These are phyloP conservation scores for Ophiocordyceps australis DNA, from an alignment of 2,329 filamentous ascomycete genomes.

Conservation along the genomic window DNA sequence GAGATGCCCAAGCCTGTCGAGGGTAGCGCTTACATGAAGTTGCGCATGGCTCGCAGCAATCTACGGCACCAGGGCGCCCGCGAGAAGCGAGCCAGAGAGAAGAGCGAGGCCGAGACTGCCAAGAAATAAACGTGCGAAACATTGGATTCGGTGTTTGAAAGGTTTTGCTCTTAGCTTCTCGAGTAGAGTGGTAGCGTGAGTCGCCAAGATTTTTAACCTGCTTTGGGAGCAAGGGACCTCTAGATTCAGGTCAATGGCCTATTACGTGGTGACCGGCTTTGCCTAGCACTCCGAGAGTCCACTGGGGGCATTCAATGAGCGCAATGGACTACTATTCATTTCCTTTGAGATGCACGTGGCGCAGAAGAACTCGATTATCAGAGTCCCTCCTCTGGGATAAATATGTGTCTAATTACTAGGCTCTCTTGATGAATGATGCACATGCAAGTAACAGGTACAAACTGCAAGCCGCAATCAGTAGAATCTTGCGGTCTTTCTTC, in stretches of 20 bases:
- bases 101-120: constrained; percentile 63
- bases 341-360: too few species aligned
- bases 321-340: too few species aligned
- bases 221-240: constrained; percentile 18
- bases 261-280: constrained; percentile 21
- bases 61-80: constrained; percentile 65
- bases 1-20: constrained; percentile 57
- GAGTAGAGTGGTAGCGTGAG: constrained; percentile 17
- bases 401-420: too few species aligned
- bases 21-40: constrained; percentile 72
- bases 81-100: constrained; percentile 87
- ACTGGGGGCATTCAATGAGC: constrained; percentile 9
- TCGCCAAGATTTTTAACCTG: constrained; percentile 15
- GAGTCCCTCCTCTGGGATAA: too few species aligned
- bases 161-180: constrained; percentile 23
- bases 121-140: constrained; percentile 56
- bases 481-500: too few species aligned
- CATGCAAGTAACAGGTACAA: too few species aligned
- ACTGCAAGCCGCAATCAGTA: too few species aligned
- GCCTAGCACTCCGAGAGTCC: constrained; percentile 13
- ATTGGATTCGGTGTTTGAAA: constrained; percentile 22
- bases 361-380: too few species aligned
- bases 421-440: constrained; percentile 1
- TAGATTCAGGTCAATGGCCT: constrained; percentile 22
- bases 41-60: constrained; percentile 72